Percentiles rank a stretch among this genome's conserved stretches.
phyloP scores from a whole-genome alignment of 1,139 yeast genomes.

The Zygosaccharomyces sapae region DNA sequence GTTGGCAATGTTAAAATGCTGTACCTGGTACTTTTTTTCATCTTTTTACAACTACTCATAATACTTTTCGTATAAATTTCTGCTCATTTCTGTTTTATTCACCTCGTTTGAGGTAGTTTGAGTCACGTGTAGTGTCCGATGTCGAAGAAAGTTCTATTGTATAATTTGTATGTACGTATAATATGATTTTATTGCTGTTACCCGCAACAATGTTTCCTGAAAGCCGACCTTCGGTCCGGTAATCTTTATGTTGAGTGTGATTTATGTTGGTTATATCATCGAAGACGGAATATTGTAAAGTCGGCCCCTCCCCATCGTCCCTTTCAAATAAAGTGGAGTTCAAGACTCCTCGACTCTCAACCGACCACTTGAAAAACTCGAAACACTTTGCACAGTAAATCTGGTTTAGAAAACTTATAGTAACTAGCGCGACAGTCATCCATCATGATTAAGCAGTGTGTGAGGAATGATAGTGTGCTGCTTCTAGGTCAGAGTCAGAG shows the following conservation, averaged over 20 bases:
- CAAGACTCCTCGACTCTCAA: not conserved
- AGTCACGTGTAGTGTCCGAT: not conserved
- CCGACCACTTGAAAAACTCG: not conserved
- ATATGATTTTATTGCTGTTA: not conserved
- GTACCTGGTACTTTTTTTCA: not conserved
- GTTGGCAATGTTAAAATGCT: not conserved
- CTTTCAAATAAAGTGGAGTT: not conserved
- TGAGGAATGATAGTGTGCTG: constrained; percentile 11
- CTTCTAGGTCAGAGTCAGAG: constrained; percentile 11
- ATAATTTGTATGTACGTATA: not conserved
- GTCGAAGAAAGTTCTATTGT: not conserved
- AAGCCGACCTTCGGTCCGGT: constrained; percentile 8
- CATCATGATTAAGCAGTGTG: constrained; percentile 13
- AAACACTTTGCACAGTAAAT: not conserved
- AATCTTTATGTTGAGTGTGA: not conserved
- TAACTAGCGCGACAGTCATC: not conserved
- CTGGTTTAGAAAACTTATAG: no score
- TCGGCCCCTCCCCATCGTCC: not conserved
- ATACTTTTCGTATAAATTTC: constrained; percentile 1
- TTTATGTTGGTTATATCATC: not conserved
- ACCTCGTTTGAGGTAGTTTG: not conserved
- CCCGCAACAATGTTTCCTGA: not conserved
- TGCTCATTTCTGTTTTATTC: no score
- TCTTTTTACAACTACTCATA: constrained; percentile 2
- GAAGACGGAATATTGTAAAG: not conserved